Evolutionary conservation across 208 protist species (phyloP).

Genomic region (Trypanosoma caninum): DNA sequence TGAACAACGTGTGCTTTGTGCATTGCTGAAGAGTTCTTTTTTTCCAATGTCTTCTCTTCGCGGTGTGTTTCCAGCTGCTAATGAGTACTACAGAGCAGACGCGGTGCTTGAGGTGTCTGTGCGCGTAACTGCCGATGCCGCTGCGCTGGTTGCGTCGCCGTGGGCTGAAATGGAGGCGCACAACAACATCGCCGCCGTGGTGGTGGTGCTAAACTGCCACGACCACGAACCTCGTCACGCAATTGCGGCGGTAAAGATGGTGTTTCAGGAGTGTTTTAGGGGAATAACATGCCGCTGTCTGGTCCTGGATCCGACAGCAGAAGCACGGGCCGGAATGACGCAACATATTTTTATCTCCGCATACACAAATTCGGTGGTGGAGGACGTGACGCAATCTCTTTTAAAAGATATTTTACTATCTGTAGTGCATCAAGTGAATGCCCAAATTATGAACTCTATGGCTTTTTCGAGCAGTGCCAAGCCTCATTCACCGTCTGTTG

Average conservation of each 20-base stretch:
- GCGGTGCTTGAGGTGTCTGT: slow-evolving; percentile 36
- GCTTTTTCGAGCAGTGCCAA: background rate
- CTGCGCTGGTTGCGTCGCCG: slow-evolving; percentile 50
- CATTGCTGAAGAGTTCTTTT: slow-evolving; percentile 21
- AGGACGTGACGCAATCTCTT: slow-evolving; percentile 30
- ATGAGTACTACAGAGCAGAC: slow-evolving; percentile 33
- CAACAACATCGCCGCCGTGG: slow-evolving; percentile 39
- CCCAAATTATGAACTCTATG: slow-evolving; percentile 9
- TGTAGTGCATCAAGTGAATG: slow-evolving; percentile 19
- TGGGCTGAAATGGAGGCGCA: slow-evolving; percentile 81
- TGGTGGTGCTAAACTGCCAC: slow-evolving; percentile 61
- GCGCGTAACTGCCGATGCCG: slow-evolving; percentile 23
- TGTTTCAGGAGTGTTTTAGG: slow-evolving; percentile 62
- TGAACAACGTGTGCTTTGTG: slow-evolving; percentile 23
- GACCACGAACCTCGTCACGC: slow-evolving; percentile 29
- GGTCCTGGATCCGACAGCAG: slow-evolving; percentile 44
- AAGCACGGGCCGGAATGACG: slow-evolving; percentile 18
- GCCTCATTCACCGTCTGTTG: too few species aligned
- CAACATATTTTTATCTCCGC: slow-evolving; percentile 26
- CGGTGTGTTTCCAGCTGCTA: slow-evolving; percentile 32
- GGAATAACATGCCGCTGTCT: slow-evolving; percentile 69
- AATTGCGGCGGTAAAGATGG: slow-evolving; percentile 38
- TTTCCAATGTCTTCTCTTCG: slow-evolving; percentile 26
- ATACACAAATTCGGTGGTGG: slow-evolving; percentile 23
- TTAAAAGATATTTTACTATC: slow-evolving; percentile 33